Base-by-base conservation (phyloP, 164 flowering plant genomes). In the Vitis amurensis region DNA sequence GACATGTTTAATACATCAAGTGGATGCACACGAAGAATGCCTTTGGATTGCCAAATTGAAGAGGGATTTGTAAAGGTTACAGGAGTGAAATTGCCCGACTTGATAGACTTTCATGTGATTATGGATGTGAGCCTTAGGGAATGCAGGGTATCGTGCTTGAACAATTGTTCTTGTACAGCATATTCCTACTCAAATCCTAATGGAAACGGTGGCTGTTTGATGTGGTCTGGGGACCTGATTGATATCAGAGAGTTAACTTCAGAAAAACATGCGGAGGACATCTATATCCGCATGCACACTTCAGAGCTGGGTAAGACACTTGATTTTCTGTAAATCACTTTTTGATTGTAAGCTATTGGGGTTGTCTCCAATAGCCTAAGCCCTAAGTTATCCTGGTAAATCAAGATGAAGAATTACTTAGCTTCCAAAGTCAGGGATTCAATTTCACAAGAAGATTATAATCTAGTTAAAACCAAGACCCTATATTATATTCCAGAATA, bases 1-100 rank as follows among this genome's bases (percentile, higher is more conserved):
- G 19, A 44, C 2, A 1, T 37, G 7, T 0, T n/a, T 3, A 47
- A 70, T 51, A 49, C 58, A 53, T 55, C 71, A 1, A 48, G 50
- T 2, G 77, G 82, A 3, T 79, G 79, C 16, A 19, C 31, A 3
- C 31, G 70, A 14, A 67, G 47, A 16, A 48, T 7, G 3, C 52
- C n/a, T 2, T 23, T 59, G 47, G 50, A 23, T 23, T 79, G 82
- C 8, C 9, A 8, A 8, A 17, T 17, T 17, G 73, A 58, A 15
- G 68, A 49, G 3, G 71, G 76, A 13, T 73, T 73, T 16, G 2
- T 23, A 57, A 73, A 68, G 29, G 23, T 61, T 15, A 4, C 19
- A 13, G 48, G 19, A 11, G 11, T 49, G 52, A 67, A 55, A 11
- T 3, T 73, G 17, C 76, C 71, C 0, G 67, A 67, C 11, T 2